Evolutionary conservation across 2,329 filamentous ascomycete genomes (phyloP), one percentile per base, ranked within the genome.

Genomic region (Leptosphaerulina australis): DNA sequence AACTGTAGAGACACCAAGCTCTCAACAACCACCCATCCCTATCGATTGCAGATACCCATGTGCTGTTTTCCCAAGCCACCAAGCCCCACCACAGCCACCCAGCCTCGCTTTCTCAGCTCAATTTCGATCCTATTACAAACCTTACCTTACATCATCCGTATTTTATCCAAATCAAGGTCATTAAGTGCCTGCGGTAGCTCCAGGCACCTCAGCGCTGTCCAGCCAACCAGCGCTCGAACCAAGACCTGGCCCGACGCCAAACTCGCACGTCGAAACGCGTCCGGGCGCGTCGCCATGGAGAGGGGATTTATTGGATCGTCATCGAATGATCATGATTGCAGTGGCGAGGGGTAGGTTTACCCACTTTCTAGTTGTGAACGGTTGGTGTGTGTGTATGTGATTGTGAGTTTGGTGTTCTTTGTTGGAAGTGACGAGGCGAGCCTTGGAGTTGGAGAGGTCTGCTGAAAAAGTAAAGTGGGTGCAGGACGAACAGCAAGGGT

Each of bases 191-290:
- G 6, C 25, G n/a, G 5, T 34, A 43, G 33, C 20, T 12, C 34
- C 37, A 44, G 33, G 39, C 22, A 44, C 46, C 36, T 30, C 20
- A 35, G 21, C 26, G 21, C 15, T 20, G 35, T 12, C 24, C 30
- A 22, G 48, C 40, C 40, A 45, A 51, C 41, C 20, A 18, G 10
- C 21, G n/a, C n/a, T 10, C 14, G 24, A 24, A 24, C 40, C 34
- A 39, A 22, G n/a, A 20, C 21, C 21, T 10, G 30, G 18, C 29
- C 28, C 15, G 36, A 50, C 48, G 48, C 48, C 48, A 51, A 51
- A 51, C 29, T 45, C 30, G 48, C 48, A 45, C 48, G 48, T 45
- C 48, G 48, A 51, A 51, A 51, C 48, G 46, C 46, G 46, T 51
- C 48, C 48, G 48, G 48, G 48, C 48, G 48, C 48, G 48, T 51